A percentile compares a stretch with the other conserved stretches of the same genome.
These are phyloP conservation scores for Helotiales sp. DNA, from an alignment of 2,329 filamentous ascomycete species.

Conservation along the genomic window DNA sequence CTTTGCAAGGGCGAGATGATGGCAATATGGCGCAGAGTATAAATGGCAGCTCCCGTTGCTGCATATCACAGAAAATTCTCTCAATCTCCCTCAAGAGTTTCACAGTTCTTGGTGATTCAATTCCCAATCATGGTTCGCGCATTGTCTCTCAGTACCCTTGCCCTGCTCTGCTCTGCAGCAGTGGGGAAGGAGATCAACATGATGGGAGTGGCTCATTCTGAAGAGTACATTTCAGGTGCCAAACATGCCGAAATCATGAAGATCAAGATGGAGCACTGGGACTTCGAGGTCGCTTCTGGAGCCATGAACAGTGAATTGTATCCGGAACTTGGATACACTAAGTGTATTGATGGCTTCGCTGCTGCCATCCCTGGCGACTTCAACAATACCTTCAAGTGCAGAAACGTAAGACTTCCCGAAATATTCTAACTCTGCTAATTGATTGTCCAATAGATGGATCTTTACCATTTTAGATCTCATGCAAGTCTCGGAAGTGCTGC, in stretches of 20 bases:
- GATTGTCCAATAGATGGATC: slow-evolving; percentile 44
- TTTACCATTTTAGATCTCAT: slow-evolving; percentile 61
- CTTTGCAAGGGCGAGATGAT: background rate
- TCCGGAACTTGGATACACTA: slow-evolving; percentile 8
- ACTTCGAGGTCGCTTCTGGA: slow-evolving; percentile 6
- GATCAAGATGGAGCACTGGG: slow-evolving; percentile 12
- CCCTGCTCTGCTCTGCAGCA: slow-evolving; percentile 8
- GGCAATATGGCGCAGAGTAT: slow-evolving; percentile 3
- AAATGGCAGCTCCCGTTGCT: slow-evolving; percentile 3
- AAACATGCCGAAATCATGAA: slow-evolving; percentile 13
- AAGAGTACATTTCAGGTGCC: slow-evolving; percentile 10
- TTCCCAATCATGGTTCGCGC: slow-evolving; percentile 4
- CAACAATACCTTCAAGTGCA: slow-evolving; percentile 47
- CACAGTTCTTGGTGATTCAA: background rate
- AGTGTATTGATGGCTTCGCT: slow-evolving; percentile 18
- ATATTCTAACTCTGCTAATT: background rate
- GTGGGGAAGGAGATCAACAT: slow-evolving; percentile 15
- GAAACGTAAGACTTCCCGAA: slow-evolving; percentile 41
- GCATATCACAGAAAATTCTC: background rate
- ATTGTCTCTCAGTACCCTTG: background rate
- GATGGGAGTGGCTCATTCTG: slow-evolving; percentile 3
- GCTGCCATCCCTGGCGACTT: slow-evolving; percentile 21
- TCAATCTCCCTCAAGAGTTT: slow-evolving; percentile 12
- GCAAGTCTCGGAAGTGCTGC: slow-evolving; percentile 53
- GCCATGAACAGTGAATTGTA: slow-evolving; percentile 7